Evolutionary conservation across 768 basidiomycete species (phyloP).

Genomic region (Porpolomopsis calyptriformis): DNA sequence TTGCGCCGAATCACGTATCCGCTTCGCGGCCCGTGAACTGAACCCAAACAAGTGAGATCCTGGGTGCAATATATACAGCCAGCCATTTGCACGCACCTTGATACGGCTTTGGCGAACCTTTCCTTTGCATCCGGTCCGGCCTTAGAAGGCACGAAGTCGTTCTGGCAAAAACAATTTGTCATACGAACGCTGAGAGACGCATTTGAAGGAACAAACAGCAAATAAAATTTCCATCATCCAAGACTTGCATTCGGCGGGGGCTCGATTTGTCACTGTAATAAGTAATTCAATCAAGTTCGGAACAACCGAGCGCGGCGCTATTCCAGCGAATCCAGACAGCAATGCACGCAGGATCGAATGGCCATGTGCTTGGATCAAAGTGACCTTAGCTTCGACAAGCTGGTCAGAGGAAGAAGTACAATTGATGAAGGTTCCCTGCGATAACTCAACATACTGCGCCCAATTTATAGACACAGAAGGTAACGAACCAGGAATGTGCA

Average conservation of each 20-base stretch:
- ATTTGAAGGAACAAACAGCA: constrained; percentile 32
- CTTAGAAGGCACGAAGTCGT: constrained; percentile 62
- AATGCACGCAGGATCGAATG: constrained; percentile 60
- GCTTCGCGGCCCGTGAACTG: constrained; percentile 63
- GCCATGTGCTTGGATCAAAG: constrained; percentile 43
- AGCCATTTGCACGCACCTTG: constrained; percentile 36
- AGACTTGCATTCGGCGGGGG: constrained; percentile 24
- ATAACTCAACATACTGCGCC: background rate
- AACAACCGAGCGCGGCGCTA: constrained; percentile 73
- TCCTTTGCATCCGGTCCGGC: constrained; percentile 69
- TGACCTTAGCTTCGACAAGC: constrained; percentile 38
- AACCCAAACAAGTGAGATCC: background rate
- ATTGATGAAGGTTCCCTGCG: constrained; percentile 53
- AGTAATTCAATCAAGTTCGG: constrained; percentile 81
- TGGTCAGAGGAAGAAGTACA: constrained; percentile 56
- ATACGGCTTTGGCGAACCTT: constrained; percentile 61
- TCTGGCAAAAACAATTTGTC: constrained; percentile 27
- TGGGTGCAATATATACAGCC: background rate
- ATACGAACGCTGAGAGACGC: constrained; percentile 5
- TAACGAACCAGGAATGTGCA: constrained; percentile 69
- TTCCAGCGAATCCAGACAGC: constrained; percentile 70
- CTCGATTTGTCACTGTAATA: constrained; percentile 50
- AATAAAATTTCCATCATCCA: constrained; percentile 73
- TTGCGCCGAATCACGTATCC: constrained; percentile 73
- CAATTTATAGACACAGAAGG: background rate